These are phyloP conservation scores for Vanrija sp. DNA, from an alignment of 1,284 basidiomycete genomes.

Conservation along the genomic window DNA sequence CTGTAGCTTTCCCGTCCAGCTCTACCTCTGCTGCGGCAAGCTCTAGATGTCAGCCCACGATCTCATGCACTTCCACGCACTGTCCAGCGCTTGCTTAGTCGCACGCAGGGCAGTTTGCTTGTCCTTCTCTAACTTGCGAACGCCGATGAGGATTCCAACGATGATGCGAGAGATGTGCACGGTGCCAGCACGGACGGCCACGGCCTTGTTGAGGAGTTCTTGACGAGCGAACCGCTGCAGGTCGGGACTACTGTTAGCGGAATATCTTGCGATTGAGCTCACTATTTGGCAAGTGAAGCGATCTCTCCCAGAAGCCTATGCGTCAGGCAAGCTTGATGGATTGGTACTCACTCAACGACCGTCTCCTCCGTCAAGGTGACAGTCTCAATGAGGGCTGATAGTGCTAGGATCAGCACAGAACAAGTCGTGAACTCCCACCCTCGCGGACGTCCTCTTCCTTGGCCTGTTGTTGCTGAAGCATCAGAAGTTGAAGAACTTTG, in stretches of 20 bases:
- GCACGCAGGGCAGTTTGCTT: not conserved
- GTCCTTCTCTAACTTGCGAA: constrained; percentile 2
- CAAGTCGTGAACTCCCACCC: not conserved
- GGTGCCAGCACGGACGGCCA: not conserved
- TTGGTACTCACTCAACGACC: constrained; percentile 1
- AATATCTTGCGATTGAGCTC: not conserved
- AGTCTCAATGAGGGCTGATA: not conserved
- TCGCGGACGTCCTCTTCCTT: constrained; percentile 2
- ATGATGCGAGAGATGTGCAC: not conserved
- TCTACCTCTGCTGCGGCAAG: not conserved
- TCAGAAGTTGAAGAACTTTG: constrained; percentile 4
- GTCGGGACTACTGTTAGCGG: constrained; percentile 4
- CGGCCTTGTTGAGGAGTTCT: not conserved
- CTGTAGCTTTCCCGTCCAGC: not conserved
- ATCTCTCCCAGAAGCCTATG: constrained; percentile 6
- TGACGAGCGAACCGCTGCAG: constrained; percentile 2
- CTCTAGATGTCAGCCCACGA: not conserved
- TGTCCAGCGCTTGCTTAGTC: not conserved
- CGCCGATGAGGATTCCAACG: constrained; percentile 1
- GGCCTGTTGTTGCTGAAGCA: constrained; percentile 2
- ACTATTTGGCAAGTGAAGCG: not conserved
- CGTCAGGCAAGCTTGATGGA: not conserved
- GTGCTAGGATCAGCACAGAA: not conserved
- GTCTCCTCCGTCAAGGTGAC: constrained; percentile 1
- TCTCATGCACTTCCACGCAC: not conserved